phyloP scores from a whole-genome alignment of 2,329 filamentous ascomycete species.

The Sordariomycetes sp. region DNA sequence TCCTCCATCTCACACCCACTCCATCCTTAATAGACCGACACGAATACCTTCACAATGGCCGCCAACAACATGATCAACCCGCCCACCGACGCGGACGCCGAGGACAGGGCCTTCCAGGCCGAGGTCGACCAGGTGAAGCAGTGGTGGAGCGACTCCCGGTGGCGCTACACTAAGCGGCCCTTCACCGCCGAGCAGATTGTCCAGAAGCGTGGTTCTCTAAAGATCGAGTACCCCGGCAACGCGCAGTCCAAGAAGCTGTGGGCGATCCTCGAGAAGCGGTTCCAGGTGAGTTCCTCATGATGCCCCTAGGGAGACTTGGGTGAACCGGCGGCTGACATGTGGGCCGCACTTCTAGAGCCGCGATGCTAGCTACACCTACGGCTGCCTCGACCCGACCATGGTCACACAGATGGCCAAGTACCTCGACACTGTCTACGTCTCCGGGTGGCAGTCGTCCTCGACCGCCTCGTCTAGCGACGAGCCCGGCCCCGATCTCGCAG shows the following conservation, averaged over 20 bases:
- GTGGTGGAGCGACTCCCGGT: constrained; percentile 90
- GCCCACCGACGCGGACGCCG: constrained; percentile 39
- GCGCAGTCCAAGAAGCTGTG: constrained; percentile 87
- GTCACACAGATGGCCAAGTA: constrained; percentile 99
- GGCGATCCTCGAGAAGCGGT: constrained; percentile 75
- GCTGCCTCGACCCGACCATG: constrained; percentile 95
- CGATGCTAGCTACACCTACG: constrained; percentile 88
- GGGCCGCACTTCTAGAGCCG: constrained; percentile 41
- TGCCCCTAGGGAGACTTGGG: not conserved
- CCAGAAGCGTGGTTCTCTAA: constrained; percentile 81
- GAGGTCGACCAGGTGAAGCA: constrained; percentile 83
- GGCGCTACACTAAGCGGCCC: constrained; percentile 82
- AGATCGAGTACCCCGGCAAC: constrained; percentile 86
- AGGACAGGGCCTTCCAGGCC: constrained; percentile 58
- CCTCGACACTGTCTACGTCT: constrained; percentile 96
- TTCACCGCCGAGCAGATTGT: constrained; percentile 97
- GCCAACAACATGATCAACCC: constrained; percentile 48
- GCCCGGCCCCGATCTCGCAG: constrained; percentile 92
- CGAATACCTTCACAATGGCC: constrained; percentile 28
- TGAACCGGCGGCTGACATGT: not conserved
- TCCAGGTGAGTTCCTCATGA: constrained; percentile 46
- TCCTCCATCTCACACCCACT: not conserved
- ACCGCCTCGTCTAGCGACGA: constrained; percentile 92
- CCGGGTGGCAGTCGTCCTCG: constrained; percentile 96
- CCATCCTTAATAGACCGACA: not conserved